Evolutionary conservation across 306 rosid genomes (phyloP).

Genomic region (Bauhinia variegata): DNA sequence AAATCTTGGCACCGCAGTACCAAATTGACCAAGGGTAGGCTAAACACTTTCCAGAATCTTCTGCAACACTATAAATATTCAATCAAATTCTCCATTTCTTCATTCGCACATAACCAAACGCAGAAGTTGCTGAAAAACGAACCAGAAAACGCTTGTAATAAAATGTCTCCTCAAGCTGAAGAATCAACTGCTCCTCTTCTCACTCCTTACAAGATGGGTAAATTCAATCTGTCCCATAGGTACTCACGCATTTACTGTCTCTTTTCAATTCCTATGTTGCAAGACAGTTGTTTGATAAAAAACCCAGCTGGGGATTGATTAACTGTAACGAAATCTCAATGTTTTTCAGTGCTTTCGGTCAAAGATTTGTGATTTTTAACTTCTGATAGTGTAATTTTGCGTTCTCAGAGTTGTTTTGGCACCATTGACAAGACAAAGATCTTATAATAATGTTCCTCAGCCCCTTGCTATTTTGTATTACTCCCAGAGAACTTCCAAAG

Average conservation of each 20-base stretch:
- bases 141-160: neutral
- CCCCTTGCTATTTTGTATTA: constrained; percentile 60
- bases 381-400: neutral
- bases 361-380: neutral
- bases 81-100: too few species aligned
- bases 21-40: too few species aligned
- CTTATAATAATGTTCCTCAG: constrained; percentile 53
- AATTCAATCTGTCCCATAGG: constrained; percentile 59
- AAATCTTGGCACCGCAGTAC: too few species aligned
- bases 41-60: too few species aligned
- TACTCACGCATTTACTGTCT: neutral
- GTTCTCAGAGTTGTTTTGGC: constrained; percentile 53
- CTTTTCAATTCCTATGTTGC: too few species aligned
- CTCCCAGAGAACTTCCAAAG: constrained; percentile 62
- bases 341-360: too few species aligned
- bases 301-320: too few species aligned
- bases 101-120: too few species aligned
- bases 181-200: constrained; percentile 39
- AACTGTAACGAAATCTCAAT: too few species aligned
- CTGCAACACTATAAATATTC: too few species aligned
- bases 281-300: too few species aligned
- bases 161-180: constrained; percentile 21
- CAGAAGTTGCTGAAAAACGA: too few species aligned
- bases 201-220: constrained; percentile 53
- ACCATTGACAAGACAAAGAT: constrained; percentile 50